Percentiles rank a stretch among this genome's conserved stretches.
Conservation (phyloP, 2,329 filamentous ascomycete species). For the Cladophialophora bantiana region DNA sequence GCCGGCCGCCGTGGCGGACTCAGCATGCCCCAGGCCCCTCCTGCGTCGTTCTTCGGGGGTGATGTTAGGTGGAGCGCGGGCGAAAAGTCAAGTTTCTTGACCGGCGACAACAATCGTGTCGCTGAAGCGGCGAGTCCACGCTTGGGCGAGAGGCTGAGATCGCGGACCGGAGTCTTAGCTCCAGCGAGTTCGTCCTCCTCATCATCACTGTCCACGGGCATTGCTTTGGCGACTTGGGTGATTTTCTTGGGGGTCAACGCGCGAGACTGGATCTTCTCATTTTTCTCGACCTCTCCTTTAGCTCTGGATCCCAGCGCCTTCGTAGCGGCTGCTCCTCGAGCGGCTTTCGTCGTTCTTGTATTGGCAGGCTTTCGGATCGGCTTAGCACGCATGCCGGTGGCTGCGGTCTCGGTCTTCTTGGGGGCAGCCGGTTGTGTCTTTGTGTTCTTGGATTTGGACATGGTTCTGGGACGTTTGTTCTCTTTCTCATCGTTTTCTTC, state of each 20-base stretch:
- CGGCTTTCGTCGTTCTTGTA: slow-evolving; percentile 44
- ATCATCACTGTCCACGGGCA: slow-evolving; percentile 43
- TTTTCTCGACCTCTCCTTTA: slow-evolving; percentile 35
- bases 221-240: slow-evolving; percentile 53
- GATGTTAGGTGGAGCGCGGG: slow-evolving; percentile 35
- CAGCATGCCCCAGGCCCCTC: slow-evolving; percentile 48
- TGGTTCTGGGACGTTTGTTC: slow-evolving; percentile 44
- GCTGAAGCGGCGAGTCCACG: slow-evolving; percentile 43
- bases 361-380: slow-evolving; percentile 53
- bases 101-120: slow-evolving; percentile 44
- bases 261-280: slow-evolving; percentile 41
- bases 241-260: slow-evolving; percentile 58
- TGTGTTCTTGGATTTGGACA: slow-evolving; percentile 36
- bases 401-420: slow-evolving; percentile 40
- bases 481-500: slow-evolving; percentile 49
- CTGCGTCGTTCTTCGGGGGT: slow-evolving; percentile 45
- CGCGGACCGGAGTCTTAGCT: slow-evolving; percentile 46
- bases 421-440: slow-evolving; percentile 40
- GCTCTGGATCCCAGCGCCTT: slow-evolving; percentile 11
- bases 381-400: slow-evolving; percentile 52
- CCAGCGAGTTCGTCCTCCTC: slow-evolving; percentile 52
- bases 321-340: slow-evolving; percentile 39
- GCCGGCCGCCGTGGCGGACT: slow-evolving; percentile 55
- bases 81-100: slow-evolving; percentile 50
- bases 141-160: slow-evolving; percentile 46